phyloP scores from a whole-genome alignment of 208 protist genomes.

The Wallacemonas sp. region DNA sequence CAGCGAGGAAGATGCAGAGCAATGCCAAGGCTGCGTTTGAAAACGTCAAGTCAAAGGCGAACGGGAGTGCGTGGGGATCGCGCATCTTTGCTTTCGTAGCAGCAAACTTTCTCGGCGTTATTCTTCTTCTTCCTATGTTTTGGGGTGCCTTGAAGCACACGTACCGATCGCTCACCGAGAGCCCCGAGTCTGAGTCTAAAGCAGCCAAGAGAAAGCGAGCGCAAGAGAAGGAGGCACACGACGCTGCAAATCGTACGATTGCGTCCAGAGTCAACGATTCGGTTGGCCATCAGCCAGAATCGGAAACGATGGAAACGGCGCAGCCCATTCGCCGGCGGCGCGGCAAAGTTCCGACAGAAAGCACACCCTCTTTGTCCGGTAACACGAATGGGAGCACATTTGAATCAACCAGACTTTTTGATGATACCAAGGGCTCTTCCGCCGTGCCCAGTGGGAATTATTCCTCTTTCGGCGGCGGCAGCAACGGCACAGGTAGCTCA shows the following conservation, averaged over 20 bases:
- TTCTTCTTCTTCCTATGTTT: conserved; percentile 46
- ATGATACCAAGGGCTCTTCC: too few relatives aligned
- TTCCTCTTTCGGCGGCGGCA: too few relatives aligned
- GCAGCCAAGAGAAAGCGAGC: neutral
- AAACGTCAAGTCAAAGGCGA: conserved; percentile 6
- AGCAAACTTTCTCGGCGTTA: conserved; percentile 66
- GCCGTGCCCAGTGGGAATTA: too few relatives aligned
- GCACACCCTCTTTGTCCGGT: too few relatives aligned
- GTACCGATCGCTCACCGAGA: neutral
- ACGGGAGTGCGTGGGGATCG: neutral
- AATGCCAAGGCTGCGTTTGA: neutral
- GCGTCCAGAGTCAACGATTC: too few relatives aligned
- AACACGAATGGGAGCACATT: too few relatives aligned
- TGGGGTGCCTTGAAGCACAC: conserved; percentile 29
- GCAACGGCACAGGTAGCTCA: neutral
- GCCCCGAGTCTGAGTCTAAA: neutral
- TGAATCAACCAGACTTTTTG: too few relatives aligned
- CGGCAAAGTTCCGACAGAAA: too few relatives aligned
- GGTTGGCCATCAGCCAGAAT: too few relatives aligned
- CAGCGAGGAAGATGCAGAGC: conserved; percentile 2
- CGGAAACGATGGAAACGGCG: too few relatives aligned
- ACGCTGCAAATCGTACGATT: too few relatives aligned
- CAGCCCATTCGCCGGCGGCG: too few relatives aligned
- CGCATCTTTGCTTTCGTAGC: conserved; percentile 53
- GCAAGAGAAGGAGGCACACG: conserved; percentile 6